Evolutionary conservation across 73 alveolate species (phyloP).

Genomic region (Paramecium caudatum): DNA sequence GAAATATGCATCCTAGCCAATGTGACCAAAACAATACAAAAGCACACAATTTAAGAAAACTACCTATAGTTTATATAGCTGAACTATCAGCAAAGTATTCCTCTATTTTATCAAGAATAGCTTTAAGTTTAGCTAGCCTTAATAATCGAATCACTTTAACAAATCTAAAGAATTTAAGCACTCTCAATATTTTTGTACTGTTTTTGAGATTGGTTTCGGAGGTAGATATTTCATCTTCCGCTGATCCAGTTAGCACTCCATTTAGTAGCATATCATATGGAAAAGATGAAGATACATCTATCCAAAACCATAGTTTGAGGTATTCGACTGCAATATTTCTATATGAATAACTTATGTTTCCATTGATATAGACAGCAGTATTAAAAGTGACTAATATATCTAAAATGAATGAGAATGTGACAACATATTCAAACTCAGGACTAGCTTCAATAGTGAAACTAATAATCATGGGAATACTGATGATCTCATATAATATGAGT

Average conservation of each 20-base stretch:
- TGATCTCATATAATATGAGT: slow-evolving; percentile 23
- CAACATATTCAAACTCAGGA: neutral
- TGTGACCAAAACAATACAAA: slow-evolving; percentile 61
- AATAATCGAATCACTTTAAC: neutral
- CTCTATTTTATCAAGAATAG: slow-evolving; percentile 10
- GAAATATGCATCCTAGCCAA: slow-evolving; percentile 57
- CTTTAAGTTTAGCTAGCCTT: slow-evolving; percentile 33
- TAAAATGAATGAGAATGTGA: slow-evolving; percentile 62
- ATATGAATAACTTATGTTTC: slow-evolving; percentile 73
- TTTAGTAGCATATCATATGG: slow-evolving; percentile 69
- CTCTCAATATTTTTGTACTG: slow-evolving; percentile 6
- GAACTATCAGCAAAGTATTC: neutral
- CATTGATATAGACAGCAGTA: slow-evolving; percentile 82
- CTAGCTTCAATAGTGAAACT: neutral
- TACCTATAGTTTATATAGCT: neutral
- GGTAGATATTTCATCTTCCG: neutral
- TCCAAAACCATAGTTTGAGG: slow-evolving; percentile 81
- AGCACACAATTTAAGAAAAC: neutral
- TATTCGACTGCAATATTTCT: slow-evolving; percentile 71
- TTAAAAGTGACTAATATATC: slow-evolving; percentile 79
- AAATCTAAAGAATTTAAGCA: slow-evolving; percentile 28
- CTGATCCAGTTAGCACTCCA: neutral
- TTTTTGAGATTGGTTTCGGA: neutral
- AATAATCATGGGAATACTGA: slow-evolving; percentile 30
- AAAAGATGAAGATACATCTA: slow-evolving; percentile 78